Evolutionary conservation across 805 yeast species (phyloP), one percentile per base, ranked within the genome.

Genomic region (Blastobotrys parvus): DNA sequence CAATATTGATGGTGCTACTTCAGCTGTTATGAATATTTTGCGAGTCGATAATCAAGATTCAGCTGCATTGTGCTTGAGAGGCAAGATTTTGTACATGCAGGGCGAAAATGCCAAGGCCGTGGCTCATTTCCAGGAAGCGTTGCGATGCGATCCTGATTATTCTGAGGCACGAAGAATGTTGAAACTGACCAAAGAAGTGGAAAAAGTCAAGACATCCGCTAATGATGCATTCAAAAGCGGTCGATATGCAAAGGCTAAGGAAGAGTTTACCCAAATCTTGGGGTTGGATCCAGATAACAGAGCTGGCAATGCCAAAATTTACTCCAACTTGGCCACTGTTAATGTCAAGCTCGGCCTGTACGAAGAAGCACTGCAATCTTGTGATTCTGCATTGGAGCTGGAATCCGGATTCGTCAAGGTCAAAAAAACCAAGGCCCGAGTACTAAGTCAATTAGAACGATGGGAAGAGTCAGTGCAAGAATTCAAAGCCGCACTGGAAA

Each of bases 281-380:
- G 80, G 71, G 22, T 50, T 81, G 11, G 81, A 81, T 51, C 65
- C 74, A 2, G 51, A 63, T 10, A 78, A 80, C 41, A 76, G 84
- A 2, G 71, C 80, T 25, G 53, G 52, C 13, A 61, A 56, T 43
- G 44, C 63, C 38, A 58, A 55, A 45, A 78, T 81, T 49, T 86
- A 70, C 58, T 80, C 95, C 7, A 90, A 90, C 63, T 71, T 96
- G 50, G 96, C 97, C 0, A 88, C 89, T 45, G 94, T 84, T 1
- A 80, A 86, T 52, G 71, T 86, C 54, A 80, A 83, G 56, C 60
- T 82, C 40, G 95, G 87, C 54, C 77, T 76, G 51, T 81, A 80
- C 59, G 94, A 90, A 3, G 74, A 75, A 46, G 94, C 95, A 0
- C 70, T 89, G 2, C 65, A 60, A 13, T 97, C 90, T 63, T 78